Conservation (phyloP, 257 asterid genomes). For the Plantago major region DNA sequence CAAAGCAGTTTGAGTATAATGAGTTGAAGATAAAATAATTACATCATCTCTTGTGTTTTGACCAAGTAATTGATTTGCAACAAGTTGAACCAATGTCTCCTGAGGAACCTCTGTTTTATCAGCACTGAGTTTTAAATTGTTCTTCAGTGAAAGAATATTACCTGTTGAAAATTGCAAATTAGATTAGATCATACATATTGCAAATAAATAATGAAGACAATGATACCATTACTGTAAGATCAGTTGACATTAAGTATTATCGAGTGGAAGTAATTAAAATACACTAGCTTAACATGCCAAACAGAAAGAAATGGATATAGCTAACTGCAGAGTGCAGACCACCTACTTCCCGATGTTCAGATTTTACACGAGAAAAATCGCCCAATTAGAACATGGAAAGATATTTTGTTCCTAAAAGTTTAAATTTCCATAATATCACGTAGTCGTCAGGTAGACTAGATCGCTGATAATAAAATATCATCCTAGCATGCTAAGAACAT, state of each 20-base stretch:
- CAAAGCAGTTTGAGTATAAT: slow-evolving; percentile 12
- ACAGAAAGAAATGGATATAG: neutral
- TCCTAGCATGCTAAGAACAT: too few species aligned
- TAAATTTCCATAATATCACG: too few species aligned
- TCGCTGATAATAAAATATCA: too few species aligned
- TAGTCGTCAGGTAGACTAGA: too few species aligned
- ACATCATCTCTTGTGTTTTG: slow-evolving; percentile 44
- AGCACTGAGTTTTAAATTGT: slow-evolving; percentile 68
- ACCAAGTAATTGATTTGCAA: slow-evolving; percentile 82
- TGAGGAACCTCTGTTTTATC: slow-evolving; percentile 88
- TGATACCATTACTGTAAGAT: neutral
- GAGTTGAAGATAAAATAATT: slow-evolving; percentile 39
- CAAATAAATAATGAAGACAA: neutral
- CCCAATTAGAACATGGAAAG: too few species aligned
- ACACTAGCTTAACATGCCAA: neutral
- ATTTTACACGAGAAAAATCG: too few species aligned
- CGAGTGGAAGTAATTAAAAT: neutral
- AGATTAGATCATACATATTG: slow-evolving; percentile 10
- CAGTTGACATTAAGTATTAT: neutral
- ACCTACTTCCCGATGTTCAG: too few species aligned
- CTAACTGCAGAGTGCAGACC: too few species aligned
- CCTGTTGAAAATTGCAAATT: slow-evolving; percentile 41
- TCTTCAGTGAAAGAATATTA: slow-evolving; percentile 76
- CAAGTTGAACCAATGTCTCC: slow-evolving; percentile 82
- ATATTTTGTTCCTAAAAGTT: too few species aligned